phyloP scores from a whole-genome alignment of 208 protist species.

The Angomonas ambiguus region DNA sequence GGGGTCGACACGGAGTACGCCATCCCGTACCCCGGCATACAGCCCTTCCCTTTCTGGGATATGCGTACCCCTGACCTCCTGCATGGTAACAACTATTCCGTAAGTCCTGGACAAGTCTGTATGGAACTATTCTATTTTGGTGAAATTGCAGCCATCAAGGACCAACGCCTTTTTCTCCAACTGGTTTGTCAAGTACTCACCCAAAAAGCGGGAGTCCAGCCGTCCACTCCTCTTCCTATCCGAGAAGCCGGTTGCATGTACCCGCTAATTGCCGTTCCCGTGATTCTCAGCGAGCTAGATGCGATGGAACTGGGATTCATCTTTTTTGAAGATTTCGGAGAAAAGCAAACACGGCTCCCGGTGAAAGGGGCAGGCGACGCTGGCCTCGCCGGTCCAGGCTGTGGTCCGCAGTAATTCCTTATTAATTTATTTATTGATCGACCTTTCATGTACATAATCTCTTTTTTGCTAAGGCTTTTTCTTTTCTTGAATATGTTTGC shows the following conservation, averaged over 20 bases:
- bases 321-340: conserved; percentile 80
- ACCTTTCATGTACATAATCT: no score
- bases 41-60: conserved; percentile 72
- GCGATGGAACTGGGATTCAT: conserved; percentile 54
- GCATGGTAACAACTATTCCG: conserved; percentile 13
- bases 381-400: conserved; percentile 18
- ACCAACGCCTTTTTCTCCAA: conserved; percentile 34
- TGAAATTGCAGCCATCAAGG: conserved; percentile 48
- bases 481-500: no score
- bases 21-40: conserved; percentile 51
- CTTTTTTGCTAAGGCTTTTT: no score
- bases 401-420: conserved; percentile 8
- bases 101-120: conserved; percentile 55
- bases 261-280: conserved; percentile 53
- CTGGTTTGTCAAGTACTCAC: conserved; percentile 41
- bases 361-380: conserved; percentile 12
- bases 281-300: conserved; percentile 66
- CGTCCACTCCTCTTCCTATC: conserved; percentile 40
- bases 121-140: conserved; percentile 83
- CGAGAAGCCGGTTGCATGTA: conserved; percentile 84
- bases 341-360: conserved; percentile 4
- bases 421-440: background rate
- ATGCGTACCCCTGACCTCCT: conserved; percentile 47
- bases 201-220: conserved; percentile 42
- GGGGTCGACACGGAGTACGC: conserved; percentile 44